Evolutionary conservation across 2,329 filamentous ascomycete genomes (phyloP).

Genomic region (Fusarium camptoceras): DNA sequence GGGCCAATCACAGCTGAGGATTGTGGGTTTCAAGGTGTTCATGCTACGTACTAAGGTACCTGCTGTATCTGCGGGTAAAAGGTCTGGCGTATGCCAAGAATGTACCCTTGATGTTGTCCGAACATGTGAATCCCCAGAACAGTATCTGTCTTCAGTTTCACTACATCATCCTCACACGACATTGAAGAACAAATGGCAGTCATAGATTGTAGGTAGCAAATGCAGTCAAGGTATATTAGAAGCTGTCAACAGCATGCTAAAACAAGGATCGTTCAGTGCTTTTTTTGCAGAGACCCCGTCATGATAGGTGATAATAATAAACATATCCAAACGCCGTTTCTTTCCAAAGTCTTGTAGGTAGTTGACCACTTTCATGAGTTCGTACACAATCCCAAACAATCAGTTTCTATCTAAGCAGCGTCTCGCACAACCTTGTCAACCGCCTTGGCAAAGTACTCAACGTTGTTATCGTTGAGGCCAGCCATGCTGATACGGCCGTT

Average conservation of each 20-base stretch:
- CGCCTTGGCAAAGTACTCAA: slow-evolving; percentile 92
- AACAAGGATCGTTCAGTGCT: slow-evolving; percentile 43
- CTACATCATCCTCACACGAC: slow-evolving; percentile 5
- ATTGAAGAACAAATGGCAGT: background rate
- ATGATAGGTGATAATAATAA: slow-evolving; percentile 41
- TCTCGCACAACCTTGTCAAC: slow-evolving; percentile 81
- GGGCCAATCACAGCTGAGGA: slow-evolving; percentile 27
- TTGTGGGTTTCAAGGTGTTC: slow-evolving; percentile 25
- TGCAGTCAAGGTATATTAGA: slow-evolving; percentile 40
- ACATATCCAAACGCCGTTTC: slow-evolving; percentile 43
- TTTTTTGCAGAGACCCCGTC: slow-evolving; percentile 45
- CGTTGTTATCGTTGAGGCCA: slow-evolving; percentile 90
- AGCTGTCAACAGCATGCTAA: slow-evolving; percentile 30
- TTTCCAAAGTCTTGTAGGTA: slow-evolving; percentile 38
- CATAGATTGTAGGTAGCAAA: slow-evolving; percentile 8
- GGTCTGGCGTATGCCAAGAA: slow-evolving; percentile 27
- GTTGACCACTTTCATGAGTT: slow-evolving; percentile 45
- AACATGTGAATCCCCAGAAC: background rate
- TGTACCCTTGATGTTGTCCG: slow-evolving; percentile 5
- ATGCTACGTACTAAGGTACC: slow-evolving; percentile 8
- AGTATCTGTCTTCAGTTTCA: background rate
- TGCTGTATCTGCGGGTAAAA: slow-evolving; percentile 21
- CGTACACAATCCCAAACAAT: slow-evolving; percentile 40
- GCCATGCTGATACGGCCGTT: slow-evolving; percentile 99
- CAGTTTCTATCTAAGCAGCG: slow-evolving; percentile 35